Base-by-base conservation (phyloP, 179 eudicot species). In the Beta macrorhiza region DNA sequence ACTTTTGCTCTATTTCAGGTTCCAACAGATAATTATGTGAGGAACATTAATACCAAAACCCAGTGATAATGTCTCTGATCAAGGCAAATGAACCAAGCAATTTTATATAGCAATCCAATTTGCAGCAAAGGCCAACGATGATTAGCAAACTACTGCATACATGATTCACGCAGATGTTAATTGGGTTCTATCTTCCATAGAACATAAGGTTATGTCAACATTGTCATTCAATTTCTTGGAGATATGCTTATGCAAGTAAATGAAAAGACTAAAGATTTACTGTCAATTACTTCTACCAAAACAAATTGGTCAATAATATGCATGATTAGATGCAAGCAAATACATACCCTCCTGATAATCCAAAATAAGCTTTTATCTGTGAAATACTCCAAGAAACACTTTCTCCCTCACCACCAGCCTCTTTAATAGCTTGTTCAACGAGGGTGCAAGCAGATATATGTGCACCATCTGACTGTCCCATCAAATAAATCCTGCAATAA, bases 401-500 rank as follows among this genome's bases (percentile, higher is more conserved):
- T 62, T 89, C 90, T 72, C 88, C 91, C 78, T 87, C 91, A 78
- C 90, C 91, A 79, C 90, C 90, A 52, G 87, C 83, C 84, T 96
- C 96, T 85, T 90, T 90, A 80, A 90, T 90, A 77, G 99, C 94
- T 87, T 91, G 94, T 82, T 93, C 96, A 79, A 96, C 74, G 52
- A 96, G 93, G 80, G 91, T 86, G 84, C 99, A 96, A 70, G 99
- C 93, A 78, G 96, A 93, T 83, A 96, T 94, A 83, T 96, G 99
- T 51, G 98, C 99, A 63, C 99, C 99, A 86, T 98, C 99, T 45
- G 99, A 96, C 84, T 96, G 99, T 70, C 99, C 99, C 98, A 96
- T 96, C 78, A 96, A 86, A 86, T 91, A 96, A 70, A 96, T 83
- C 85, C 99, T 96, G 80, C 86, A 87, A 49, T 64, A 42, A 29